Evolutionary conservation across 2,329 filamentous ascomycete species (phyloP), one percentile per base, ranked within the genome.

Genomic region (Phaeophleospora eucalypticola): DNA sequence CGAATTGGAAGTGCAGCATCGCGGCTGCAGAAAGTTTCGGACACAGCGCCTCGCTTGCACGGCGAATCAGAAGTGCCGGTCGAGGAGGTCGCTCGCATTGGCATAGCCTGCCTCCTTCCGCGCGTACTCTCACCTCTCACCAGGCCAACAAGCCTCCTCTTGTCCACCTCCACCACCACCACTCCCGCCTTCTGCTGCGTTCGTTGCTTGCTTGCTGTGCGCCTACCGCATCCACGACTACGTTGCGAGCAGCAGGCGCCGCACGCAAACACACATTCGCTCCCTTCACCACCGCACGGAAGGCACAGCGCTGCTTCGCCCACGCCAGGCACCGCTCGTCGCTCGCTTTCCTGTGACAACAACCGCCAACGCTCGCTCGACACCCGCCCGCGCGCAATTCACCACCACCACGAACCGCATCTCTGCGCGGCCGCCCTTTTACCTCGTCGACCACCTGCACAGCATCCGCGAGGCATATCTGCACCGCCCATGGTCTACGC

Each of bases 401-500:
- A 29, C 27, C 42, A 21, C 18, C 24, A 35, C 34, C 24, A 6
- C 6, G 7, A 6, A 12, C 24, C 12, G 24, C 24, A 29, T 6
- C 24, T 7, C 24, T 29, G 7, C 24, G 24, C 24, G 6, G 24
- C 24, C 24, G 24, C 24, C 24, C 24, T 29, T n/a, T n/a, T n/a
- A n/a, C 37, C 7, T 7, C 24, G n/a, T 42, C 18, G 35, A 36
- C 24, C 43, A 43, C 39, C 43, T 6, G 18, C 48, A n/a, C n/a
- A 35, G 39, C 43, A 42, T 18, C 41, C 45, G 43, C 41, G 38
- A 47, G 35, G 41, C 43, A 46, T 42, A 20, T 33, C 45, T 40
- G 45, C 43, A 45, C 36, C 43, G 15, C 43, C 43, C 50, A 55
- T 55, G 53, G 45, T 55, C 39, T 40, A 46, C 45, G 46, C 38